Evolutionary conservation across 768 basidiomycete genomes (phyloP).

Genomic region (Podaxis sp.): DNA sequence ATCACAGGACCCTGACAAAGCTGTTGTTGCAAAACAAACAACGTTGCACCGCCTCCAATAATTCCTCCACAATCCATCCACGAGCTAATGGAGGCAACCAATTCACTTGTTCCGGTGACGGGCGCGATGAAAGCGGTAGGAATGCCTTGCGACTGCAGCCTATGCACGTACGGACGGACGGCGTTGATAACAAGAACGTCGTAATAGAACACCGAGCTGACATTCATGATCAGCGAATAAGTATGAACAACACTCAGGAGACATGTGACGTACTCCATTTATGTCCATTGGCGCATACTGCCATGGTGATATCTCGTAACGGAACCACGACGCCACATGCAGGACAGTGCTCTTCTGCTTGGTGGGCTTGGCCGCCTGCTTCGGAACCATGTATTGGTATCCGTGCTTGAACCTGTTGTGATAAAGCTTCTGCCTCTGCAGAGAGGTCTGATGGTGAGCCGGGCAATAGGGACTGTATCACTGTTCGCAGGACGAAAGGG

Average conservation of each 20-base stretch:
- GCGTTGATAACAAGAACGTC: constrained; percentile 76
- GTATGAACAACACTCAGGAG: background rate
- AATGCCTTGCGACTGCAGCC: constrained; percentile 82
- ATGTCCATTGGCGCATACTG: constrained; percentile 71
- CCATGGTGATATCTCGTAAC: constrained; percentile 55
- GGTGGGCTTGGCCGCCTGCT: constrained; percentile 16
- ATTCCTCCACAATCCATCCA: constrained; percentile 64
- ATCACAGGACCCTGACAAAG: constrained; percentile 54
- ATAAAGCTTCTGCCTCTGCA: constrained; percentile 32
- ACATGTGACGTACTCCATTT: constrained; percentile 58
- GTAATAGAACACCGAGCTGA: constrained; percentile 80
- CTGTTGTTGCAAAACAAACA: constrained; percentile 70
- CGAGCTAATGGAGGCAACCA: constrained; percentile 48
- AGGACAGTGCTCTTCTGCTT: constrained; percentile 66
- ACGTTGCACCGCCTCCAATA: constrained; percentile 63
- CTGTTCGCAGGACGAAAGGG: constrained; percentile 62
- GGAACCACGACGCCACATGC: constrained; percentile 67
- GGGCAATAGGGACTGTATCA: constrained; percentile 56
- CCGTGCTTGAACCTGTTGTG: constrained; percentile 24
- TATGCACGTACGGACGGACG: constrained; percentile 75
- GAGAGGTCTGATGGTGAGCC: constrained; percentile 42
- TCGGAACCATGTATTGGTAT: constrained; percentile 21
- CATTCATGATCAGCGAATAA: background rate
- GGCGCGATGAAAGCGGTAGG: constrained; percentile 48
- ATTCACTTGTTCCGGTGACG: constrained; percentile 28